Percentiles rank a stretch among this genome's conserved stretches.
Evolutionary conservation across 805 yeast species (phyloP).

Genomic region (Monosporozyma solicola): DNA sequence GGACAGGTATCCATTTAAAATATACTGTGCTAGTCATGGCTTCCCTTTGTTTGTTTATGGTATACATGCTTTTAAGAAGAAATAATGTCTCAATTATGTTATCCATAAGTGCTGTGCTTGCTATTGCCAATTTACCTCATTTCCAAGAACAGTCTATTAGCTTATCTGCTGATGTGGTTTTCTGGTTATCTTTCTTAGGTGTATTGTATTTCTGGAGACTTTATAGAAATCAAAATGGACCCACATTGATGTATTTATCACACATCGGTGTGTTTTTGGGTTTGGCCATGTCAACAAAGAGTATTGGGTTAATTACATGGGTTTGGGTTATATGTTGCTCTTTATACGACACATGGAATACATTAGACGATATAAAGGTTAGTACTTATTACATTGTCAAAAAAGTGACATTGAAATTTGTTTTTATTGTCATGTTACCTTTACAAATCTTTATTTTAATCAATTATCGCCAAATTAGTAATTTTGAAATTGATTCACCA

Average conservation of each 20-base stretch:
- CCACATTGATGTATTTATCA: constrained; percentile 45
- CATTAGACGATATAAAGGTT: constrained; percentile 58
- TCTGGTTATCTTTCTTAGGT: constrained; percentile 34
- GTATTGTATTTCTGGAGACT: constrained; percentile 43
- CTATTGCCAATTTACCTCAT: constrained; percentile 14
- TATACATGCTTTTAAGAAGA: constrained; percentile 14
- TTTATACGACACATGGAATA: constrained; percentile 48
- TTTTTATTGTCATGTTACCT: constrained; percentile 47
- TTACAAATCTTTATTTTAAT: constrained; percentile 44
- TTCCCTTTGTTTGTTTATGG: constrained; percentile 3
- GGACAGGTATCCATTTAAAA: not conserved
- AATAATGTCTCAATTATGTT: constrained; percentile 33
- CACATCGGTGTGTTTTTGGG: constrained; percentile 47
- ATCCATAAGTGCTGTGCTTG: constrained; percentile 28
- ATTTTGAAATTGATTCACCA: constrained; percentile 11
- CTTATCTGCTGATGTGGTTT: constrained; percentile 32
- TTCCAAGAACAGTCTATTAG: constrained; percentile 11
- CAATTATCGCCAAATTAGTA: constrained; percentile 42
- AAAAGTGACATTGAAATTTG: constrained; percentile 35
- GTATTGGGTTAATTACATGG: constrained; percentile 61
- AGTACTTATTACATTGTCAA: constrained; percentile 30
- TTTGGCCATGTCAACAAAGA: constrained; percentile 51
- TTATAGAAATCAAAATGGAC: constrained; percentile 40
- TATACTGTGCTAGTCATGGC: constrained; percentile 8
- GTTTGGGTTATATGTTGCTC: constrained; percentile 50